These are phyloP conservation scores for Mucor plumbeus DNA, from an alignment of 371 early-diverging fungal species.

Conservation along the genomic window DNA sequence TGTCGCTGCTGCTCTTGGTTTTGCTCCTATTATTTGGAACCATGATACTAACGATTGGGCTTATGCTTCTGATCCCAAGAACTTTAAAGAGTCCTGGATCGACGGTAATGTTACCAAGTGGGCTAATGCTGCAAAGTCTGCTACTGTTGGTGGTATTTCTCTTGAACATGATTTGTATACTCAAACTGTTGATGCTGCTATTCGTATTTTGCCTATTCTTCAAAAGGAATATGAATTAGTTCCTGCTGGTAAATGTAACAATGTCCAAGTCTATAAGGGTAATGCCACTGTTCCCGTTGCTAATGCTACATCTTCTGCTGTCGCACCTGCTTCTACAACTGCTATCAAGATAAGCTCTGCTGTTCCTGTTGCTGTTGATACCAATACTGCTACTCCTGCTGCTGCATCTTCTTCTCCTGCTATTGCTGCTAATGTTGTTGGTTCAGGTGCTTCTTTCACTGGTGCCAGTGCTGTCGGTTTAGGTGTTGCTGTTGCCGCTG, in stretches of 20 bases:
- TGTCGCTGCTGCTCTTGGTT: conserved; percentile 50
- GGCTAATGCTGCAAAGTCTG: conserved; percentile 35
- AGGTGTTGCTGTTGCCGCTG: conserved; percentile 23
- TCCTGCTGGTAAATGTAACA: conserved; percentile 38
- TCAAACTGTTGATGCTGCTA: conserved; percentile 45
- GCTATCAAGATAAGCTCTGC: neutral
- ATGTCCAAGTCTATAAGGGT: conserved; percentile 36
- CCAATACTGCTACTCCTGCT: conserved; percentile 8
- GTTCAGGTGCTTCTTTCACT: conserved; percentile 19
- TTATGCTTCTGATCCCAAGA: conserved; percentile 19
- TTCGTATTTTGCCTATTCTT: conserved; percentile 42
- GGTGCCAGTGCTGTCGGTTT: conserved; percentile 15
- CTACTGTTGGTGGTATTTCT: conserved; percentile 44
- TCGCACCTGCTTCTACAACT: neutral
- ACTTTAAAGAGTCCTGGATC: conserved; percentile 31
- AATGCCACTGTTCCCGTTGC: conserved; percentile 3
- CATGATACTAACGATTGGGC: conserved; percentile 56
- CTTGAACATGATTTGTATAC: conserved; percentile 52
- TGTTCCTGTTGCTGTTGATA: conserved; percentile 7
- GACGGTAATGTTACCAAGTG: conserved; percentile 47
- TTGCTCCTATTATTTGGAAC: conserved; percentile 53
- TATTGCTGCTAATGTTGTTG: conserved; percentile 15
- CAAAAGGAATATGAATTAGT: conserved; percentile 31
- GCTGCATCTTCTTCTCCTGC: conserved; percentile 2
- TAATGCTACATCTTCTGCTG: conserved; percentile 13